phyloP scores from a whole-genome alignment of 1,139 yeast genomes.

The Diutina mesorugosa region DNA sequence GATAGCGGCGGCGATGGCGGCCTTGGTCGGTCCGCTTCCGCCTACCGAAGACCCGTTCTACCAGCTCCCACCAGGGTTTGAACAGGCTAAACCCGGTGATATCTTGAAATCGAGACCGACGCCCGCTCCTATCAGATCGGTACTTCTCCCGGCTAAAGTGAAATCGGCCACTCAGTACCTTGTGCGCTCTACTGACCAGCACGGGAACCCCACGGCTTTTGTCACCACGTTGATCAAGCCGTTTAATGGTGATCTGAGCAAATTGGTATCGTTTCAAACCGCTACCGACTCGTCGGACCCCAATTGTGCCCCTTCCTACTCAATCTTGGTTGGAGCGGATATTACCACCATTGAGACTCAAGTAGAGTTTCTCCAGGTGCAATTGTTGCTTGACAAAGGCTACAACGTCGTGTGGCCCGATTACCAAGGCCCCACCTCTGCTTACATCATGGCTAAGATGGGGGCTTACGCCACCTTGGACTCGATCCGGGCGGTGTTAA shows the following conservation, averaged over 20 bases:
- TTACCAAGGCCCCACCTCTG: slow-evolving; percentile 6
- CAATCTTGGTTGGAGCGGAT: slow-evolving; percentile 5
- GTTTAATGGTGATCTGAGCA: slow-evolving; percentile 6
- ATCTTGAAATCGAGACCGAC: not conserved
- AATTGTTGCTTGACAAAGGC: slow-evolving; percentile 5
- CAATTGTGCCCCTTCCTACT: slow-evolving; percentile 7
- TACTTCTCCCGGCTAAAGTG: not conserved
- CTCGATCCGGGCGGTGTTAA: slow-evolving; percentile 8
- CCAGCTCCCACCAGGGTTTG: not conserved
- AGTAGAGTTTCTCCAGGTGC: slow-evolving; percentile 4
- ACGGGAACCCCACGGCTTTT: slow-evolving; percentile 5
- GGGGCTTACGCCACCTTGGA: slow-evolving; percentile 8
- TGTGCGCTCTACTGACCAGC: slow-evolving; percentile 5
- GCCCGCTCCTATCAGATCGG: not conserved
- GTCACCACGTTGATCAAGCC: slow-evolving; percentile 7
- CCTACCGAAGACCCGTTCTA: not conserved
- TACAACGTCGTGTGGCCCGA: slow-evolving; percentile 8
- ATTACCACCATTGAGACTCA: slow-evolving; percentile 4
- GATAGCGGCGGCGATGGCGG: too few species aligned
- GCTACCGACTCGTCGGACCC: slow-evolving; percentile 6
- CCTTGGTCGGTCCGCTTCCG: not conserved
- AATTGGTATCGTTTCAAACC: slow-evolving; percentile 6
- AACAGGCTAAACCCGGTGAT: not conserved
- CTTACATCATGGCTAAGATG: slow-evolving; percentile 6
- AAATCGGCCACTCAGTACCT: slow-evolving; percentile 5